Evolutionary conservation across 768 basidiomycete species (phyloP).

Genomic region (Phanerochaete sordida): DNA sequence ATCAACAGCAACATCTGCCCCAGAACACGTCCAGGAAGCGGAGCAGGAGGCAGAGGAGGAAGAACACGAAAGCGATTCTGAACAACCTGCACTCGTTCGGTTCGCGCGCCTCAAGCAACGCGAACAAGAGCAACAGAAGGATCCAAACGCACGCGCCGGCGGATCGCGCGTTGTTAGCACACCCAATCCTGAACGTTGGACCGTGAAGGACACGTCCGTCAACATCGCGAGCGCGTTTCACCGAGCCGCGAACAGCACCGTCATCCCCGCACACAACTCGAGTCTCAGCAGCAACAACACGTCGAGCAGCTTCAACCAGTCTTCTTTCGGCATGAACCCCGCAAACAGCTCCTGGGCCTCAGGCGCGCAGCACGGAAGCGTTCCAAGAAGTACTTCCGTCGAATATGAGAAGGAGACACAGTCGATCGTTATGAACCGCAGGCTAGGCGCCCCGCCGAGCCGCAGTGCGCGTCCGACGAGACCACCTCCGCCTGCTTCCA

Average conservation of each 20-base stretch:
- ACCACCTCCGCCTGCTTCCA: conserved; percentile 30
- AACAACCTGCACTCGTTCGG: conserved; percentile 43
- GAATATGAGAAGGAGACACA: conserved; percentile 72
- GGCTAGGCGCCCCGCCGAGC: conserved; percentile 61
- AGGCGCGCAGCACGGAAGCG: conserved; percentile 42
- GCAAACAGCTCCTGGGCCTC: conserved; percentile 65
- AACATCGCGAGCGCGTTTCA: conserved; percentile 81
- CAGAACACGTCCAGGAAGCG: conserved; percentile 9
- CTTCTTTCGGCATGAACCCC: conserved; percentile 38
- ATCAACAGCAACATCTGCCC: conserved; percentile 32
- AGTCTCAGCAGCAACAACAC: conserved; percentile 13
- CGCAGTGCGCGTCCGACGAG: conserved; percentile 44
- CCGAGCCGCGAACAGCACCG: conserved; percentile 50
- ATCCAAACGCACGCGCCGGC: conserved; percentile 18
- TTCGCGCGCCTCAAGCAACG: conserved; percentile 45
- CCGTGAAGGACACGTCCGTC: conserved; percentile 79
- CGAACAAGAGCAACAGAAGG: conserved; percentile 21
- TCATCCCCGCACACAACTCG: conserved; percentile 13
- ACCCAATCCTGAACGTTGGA: conserved; percentile 66
- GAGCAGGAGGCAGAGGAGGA: conserved; percentile 30
- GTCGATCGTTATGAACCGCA: conserved; percentile 43
- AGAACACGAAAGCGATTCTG: conserved; percentile 39
- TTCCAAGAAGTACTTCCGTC: conserved; percentile 75
- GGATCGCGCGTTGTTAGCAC: conserved; percentile 29
- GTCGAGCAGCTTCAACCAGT: conserved; percentile 4